Evolutionary conservation across 306 rosid genomes (phyloP).

Genomic region (Datisca glomerata): DNA sequence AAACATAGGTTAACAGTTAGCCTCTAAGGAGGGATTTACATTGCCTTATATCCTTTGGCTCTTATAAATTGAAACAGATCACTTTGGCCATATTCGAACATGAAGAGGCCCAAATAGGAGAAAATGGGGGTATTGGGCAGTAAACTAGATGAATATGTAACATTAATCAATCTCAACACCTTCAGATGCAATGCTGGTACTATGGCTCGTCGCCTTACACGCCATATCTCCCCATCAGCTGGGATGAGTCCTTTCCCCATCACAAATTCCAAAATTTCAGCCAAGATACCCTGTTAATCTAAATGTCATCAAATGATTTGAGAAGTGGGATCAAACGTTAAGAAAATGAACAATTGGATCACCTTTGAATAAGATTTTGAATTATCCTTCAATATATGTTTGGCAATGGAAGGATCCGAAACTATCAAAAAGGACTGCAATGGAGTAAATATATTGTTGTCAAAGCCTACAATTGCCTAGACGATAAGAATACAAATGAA

Average conservation of each 20-base stretch:
- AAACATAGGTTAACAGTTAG: too few relatives aligned
- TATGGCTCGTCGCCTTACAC: constrained; percentile 68
- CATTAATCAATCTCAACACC: constrained; percentile 23
- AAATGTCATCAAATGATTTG: constrained; percentile 10
- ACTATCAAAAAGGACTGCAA: constrained; percentile 88
- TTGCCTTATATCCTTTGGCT: too few relatives aligned
- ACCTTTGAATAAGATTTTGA: constrained; percentile 96
- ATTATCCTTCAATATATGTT: constrained; percentile 74
- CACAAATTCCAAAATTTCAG: constrained; percentile 90
- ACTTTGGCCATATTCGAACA: too few relatives aligned
- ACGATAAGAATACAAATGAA: background rate
- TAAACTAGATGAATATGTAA: background rate
- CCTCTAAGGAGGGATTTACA: too few relatives aligned
- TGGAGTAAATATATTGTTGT: constrained; percentile 2
- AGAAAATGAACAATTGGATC: constrained; percentile 11
- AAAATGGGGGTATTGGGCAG: background rate
- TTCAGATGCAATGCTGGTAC: constrained; percentile 89
- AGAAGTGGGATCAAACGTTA: constrained; percentile 5
- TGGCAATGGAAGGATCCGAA: constrained; percentile 91
- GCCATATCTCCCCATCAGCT: constrained; percentile 98
- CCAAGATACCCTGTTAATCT: constrained; percentile 78
- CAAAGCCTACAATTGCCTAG: background rate
- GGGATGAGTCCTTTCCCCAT: constrained; percentile 99
- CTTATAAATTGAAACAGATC: too few relatives aligned
- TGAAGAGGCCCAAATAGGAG: background rate